Evolutionary conservation across 2,329 filamentous ascomycete genomes (phyloP), one percentile per base, ranked within the genome.

Genomic region (Colletotrichum sp.): DNA sequence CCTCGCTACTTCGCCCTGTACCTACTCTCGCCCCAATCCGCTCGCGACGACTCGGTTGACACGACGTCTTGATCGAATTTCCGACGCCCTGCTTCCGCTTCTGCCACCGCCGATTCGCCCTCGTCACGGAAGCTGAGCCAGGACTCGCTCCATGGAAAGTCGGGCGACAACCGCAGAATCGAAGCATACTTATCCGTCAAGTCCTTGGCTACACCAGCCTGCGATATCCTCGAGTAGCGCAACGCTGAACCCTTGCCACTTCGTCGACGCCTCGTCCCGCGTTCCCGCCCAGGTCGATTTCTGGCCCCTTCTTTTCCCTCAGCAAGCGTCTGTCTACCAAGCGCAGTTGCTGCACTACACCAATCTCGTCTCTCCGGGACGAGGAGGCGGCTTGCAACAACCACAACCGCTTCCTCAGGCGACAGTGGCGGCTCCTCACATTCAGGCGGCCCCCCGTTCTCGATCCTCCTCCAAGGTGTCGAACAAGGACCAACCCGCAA

Each of bases 261-360:
- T 69, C 61, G 36, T 48, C 21, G 65, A 73, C 38, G 60, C 62
- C 34, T 66, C 74, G 28, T 70, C 70, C 56, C 77, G 77, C 73
- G 65, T 55, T 70, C 83, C 87, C 66, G 82, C 86, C 77, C 86
- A 87, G 76, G 80, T 91, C 80, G 89, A 92, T 77, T 85, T 91
- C 75, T 85, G 91, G 32, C 91, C 91, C 43, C 87, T 91, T 77
- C 84, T 92, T 79, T 86, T 92, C 73, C 90, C 90, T 18, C 91
- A 92, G 77, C 90, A 92, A 78, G 85, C 89, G 38, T 90, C 88
- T 56, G 85, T 90, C 77, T 91, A 92, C 83, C 90, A 93, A 80
- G 90, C 90, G 70, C 91, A 92, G 83, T 88, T 93, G 71, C 87
- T 91, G 67, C 89, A 92, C 79, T 93, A 93, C 87, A 93, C 93